Evolutionary conservation across 352 stramenopile genomes (phyloP), one percentile per base, ranked within the genome.

Genomic region (Phytophthora macrochlamydospora): DNA sequence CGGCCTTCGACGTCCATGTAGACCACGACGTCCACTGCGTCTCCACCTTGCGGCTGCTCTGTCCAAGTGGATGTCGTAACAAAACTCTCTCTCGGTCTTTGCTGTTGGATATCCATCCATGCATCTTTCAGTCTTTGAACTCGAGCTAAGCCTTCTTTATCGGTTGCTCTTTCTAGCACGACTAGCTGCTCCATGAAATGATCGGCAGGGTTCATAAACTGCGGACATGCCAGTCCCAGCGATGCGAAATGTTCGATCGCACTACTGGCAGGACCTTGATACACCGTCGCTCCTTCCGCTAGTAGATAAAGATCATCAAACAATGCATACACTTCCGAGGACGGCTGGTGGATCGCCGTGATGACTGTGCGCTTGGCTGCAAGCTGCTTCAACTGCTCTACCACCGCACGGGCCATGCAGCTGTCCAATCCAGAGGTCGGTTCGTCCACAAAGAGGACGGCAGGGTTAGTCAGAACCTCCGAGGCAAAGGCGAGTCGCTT

Each of bases 271-370:
- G 71, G 49, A 3, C 77, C 74, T 59, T 79, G 50, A 50, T 81
- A 85, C 31, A 81, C 56, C 4, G 63, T 69, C 14, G 54, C 32
- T 3, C 77, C 77, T 7, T 79, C 76, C 9, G 51, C 62, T 18
- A 85, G 68, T 52, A 85, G 30, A 28, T 81, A 75, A 0, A 85
- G 54, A 7, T 56, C 56, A 45, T 85, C 76, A 45, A 85, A 85
- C 0, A 83, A 30, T 4, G 59, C 65, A 37, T 65, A 85, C 12
- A 85, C 56, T 12, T 85, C 73, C 1, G 73, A 89, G 28, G 81
- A 91, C n/a, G 91, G 89, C 66, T 87, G 63, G 45, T 96, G 89
- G 69, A 97, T 96, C 5, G 92, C 86, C 24, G 83, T 80, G 12
- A 97, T 65, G 12, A 97, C 76, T 2, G 91, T 97, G 37, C 90